A percentile compares a stretch with the other conserved stretches of the same genome.
phyloP scores from a whole-genome alignment of 257 asterid species.

The Nicotiana otophora region DNA sequence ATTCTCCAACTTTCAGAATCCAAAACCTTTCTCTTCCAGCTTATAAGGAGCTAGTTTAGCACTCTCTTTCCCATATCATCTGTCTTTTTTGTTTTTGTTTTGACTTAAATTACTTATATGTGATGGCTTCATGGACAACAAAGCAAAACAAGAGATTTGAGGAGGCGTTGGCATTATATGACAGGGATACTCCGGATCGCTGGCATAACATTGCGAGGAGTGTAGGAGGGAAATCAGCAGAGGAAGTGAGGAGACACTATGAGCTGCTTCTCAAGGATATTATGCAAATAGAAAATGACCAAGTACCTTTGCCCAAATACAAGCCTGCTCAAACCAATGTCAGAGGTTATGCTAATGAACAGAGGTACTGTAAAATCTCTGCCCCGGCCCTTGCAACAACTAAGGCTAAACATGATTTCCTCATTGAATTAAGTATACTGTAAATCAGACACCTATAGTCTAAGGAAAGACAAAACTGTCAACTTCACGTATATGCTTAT shows the following conservation, averaged over 20 bases:
- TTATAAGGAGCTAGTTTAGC: no score
- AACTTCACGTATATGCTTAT: not conserved
- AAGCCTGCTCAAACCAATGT: slow-evolving; percentile 2
- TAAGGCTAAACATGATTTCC: not conserved
- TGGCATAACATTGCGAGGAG: slow-evolving; percentile 35
- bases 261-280: slow-evolving; percentile 31
- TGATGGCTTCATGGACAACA: slow-evolving; percentile 52
- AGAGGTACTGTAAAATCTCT: slow-evolving; percentile 16
- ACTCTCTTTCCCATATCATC: no score
- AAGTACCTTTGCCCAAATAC: slow-evolving; percentile 27
- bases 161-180: slow-evolving; percentile 34
- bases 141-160: slow-evolving; percentile 40
- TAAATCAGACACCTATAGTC: not conserved
- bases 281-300: slow-evolving; percentile 27
- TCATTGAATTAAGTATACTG: not conserved
- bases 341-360: slow-evolving; percentile 26
- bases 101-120: not conserved
- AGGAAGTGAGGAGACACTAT: slow-evolving; percentile 34
- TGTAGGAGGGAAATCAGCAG: slow-evolving; percentile 34
- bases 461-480: not conserved
- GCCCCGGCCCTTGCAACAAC: no score
- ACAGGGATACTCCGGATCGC: slow-evolving; percentile 40
- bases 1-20: slow-evolving; percentile 3
- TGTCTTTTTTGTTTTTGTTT: no score
- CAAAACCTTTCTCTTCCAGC: slow-evolving; percentile 3